A percentile compares a stretch with the other conserved stretches of the same genome.
Evolutionary conservation across 176 grass and related monocot species (phyloP).

Genomic region (Triticum turgidum): DNA sequence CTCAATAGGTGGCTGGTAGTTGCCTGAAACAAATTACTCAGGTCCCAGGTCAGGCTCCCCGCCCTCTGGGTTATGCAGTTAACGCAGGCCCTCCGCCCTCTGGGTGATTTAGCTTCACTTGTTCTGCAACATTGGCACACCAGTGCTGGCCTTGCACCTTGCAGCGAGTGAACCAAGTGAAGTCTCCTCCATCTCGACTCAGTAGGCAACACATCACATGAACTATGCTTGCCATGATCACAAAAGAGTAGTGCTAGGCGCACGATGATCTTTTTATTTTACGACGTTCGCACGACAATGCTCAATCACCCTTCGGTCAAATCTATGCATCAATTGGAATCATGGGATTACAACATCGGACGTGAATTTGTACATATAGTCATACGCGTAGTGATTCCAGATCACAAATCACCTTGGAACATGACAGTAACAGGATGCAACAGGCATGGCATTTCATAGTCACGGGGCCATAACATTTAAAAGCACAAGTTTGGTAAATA

Average conservation of each 20-base stretch:
- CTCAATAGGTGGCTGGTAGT: background rate
- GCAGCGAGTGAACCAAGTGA: conserved; percentile 48
- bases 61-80: background rate
- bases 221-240: conserved; percentile 10
- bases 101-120: background rate
- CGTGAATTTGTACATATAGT: no score
- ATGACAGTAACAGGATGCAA: background rate
- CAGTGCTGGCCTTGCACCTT: conserved; percentile 33
- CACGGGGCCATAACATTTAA: background rate
- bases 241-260: no score
- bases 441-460: background rate
- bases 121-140: conserved; percentile 36
- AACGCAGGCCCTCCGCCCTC: background rate
- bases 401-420: conserved; percentile 18
- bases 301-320: no score
- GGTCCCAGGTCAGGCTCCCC: background rate
- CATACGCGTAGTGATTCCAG: no score
- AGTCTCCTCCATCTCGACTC: conserved; percentile 25
- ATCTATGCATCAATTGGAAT: no score
- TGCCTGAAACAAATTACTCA: background rate
- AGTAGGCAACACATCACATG: conserved; percentile 42
- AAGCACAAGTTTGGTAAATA: background rate
- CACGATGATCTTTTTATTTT: no score
- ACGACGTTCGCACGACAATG: no score
- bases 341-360: no score